A percentile compares a stretch with the other conserved stretches of the same genome.
Evolutionary conservation across 2,329 filamentous ascomycete species (phyloP).

Genomic region (Leptoxyphium fumago): DNA sequence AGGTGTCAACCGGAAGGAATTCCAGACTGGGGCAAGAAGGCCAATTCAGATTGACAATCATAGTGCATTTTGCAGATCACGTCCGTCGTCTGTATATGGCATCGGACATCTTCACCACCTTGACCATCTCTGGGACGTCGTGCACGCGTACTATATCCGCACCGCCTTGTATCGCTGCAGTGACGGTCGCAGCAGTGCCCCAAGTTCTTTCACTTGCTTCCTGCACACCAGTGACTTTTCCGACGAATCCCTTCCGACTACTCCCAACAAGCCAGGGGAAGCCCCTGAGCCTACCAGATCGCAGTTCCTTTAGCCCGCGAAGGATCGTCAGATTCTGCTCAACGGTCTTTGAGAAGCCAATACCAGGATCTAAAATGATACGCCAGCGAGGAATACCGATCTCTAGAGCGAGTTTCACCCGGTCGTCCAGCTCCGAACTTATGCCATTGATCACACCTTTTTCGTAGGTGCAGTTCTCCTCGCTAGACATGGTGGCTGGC

Average conservation of each 20-base stretch:
- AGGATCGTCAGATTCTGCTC: conserved; percentile 73
- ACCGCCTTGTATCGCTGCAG: conserved; percentile 70
- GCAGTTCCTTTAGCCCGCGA: conserved; percentile 19
- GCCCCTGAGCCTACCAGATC: conserved; percentile 35
- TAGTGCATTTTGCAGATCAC: too few species aligned
- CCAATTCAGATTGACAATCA: too few species aligned
- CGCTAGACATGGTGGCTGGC: conserved; percentile 63
- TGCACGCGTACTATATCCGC: conserved; percentile 89
- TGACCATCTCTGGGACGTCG: conserved; percentile 72
- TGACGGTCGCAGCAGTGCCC: conserved; percentile 81
- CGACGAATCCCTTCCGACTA: conserved; percentile 82
- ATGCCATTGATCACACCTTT: conserved; percentile 52
- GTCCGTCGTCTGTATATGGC: conserved; percentile 40
- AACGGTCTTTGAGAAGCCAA: conserved; percentile 81
- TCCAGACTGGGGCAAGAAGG: too few species aligned
- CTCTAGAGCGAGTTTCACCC: conserved; percentile 59
- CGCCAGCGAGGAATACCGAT: conserved; percentile 85
- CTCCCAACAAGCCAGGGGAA: conserved; percentile 82
- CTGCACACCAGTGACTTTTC: conserved; percentile 60
- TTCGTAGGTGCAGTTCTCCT: conserved; percentile 44
- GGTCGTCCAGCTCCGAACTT: conserved; percentile 50
- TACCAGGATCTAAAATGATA: conserved; percentile 82
- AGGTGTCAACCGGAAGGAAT: too few species aligned
- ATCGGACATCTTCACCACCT: conserved; percentile 77
- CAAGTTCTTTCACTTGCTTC: conserved; percentile 56